These are phyloP conservation scores for Lipomyces yamadae DNA, from an alignment of 805 yeast species.

Conservation along the genomic window DNA sequence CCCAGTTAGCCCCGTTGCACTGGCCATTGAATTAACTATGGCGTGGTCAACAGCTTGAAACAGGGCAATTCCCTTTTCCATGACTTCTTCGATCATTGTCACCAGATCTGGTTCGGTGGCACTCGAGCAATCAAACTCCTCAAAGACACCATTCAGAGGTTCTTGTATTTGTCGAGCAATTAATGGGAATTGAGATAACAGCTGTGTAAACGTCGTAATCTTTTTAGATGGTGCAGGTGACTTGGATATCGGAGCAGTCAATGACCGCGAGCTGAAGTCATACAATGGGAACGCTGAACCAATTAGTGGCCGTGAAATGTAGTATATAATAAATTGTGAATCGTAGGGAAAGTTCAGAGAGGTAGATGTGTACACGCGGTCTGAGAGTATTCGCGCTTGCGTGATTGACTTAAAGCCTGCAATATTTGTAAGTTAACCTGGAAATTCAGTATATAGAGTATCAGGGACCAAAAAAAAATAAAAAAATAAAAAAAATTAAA, in stretches of 20 bases:
- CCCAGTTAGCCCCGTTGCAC: conserved; percentile 40
- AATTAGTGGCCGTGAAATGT: conserved; percentile 36
- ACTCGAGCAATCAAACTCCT: conserved; percentile 47
- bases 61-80: conserved; percentile 45
- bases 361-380: conserved; percentile 60
- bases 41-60: conserved; percentile 45
- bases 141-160: conserved; percentile 50
- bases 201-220: conserved; percentile 47
- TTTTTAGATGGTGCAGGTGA: conserved; percentile 7
- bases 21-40: conserved; percentile 40
- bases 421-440: neutral
- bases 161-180: conserved; percentile 49
- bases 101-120: conserved; percentile 44
- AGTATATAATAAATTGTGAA: conserved; percentile 27
- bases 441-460: conserved; percentile 19
- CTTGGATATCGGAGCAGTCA: conserved; percentile 7
- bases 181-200: conserved; percentile 50
- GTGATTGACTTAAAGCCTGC: conserved; percentile 41
- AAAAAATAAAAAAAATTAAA: no score
- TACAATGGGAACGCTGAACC: conserved; percentile 32
- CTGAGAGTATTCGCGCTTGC: conserved; percentile 60
- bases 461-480: conserved; percentile 25
- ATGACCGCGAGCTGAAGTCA: conserved; percentile 21
- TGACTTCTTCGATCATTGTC: conserved; percentile 42
- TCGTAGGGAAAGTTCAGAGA: conserved; percentile 30